Base-by-base conservation (phyloP, 2,329 filamentous ascomycete genomes). In the Fusarium phyllophilum region DNA sequence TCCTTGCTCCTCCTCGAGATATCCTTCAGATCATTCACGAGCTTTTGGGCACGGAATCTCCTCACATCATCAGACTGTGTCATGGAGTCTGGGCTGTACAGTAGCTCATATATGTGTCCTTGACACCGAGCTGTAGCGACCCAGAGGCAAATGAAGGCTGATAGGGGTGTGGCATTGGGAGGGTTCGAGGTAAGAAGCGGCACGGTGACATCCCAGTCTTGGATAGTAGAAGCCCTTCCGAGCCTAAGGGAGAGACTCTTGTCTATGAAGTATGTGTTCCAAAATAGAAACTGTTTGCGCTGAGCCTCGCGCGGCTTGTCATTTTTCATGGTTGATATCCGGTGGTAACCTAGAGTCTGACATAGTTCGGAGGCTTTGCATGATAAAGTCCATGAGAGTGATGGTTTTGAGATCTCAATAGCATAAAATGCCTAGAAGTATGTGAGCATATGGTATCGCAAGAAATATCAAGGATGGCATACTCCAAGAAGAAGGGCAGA, bases 221-320 rank as follows among this genome's bases (percentile, higher is more conserved):
- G 88, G 6, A 91, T 84, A 9, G 84, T 84, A 1, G 88, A 86
- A 0, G 87, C 82, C 22, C 83, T 84, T 0, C 89, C 89, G 8
- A 91, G 80, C 6, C 88, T 85, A 7, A 91, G 83, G 0, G 88
- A 87, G 24, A 91, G 80, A 24, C 84, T 84, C 66, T 88, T 89
- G 68, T 90, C 86, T 22, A 90, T 80, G 52, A 87, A 85, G 71
- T 91, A 91, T 0, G 87, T 80, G 42, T 82, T 84, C 89, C 89
- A 91, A 75, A 91, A 91, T 14, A 90, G 75, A 4, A 83, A 76
- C 20, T 72, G 64, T 39, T 79, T 79, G 73, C 70, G 63, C n/a
- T 73, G 63, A 6, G 49, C 58, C 3, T 79, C 70, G 6, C 56
- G 63, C 8, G 64, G 48, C 31, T 57, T 59, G 14, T 77, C 75